Evolutionary conservation across 805 yeast genomes (phyloP).

Genomic region (Yamadazyma laniorum): DNA sequence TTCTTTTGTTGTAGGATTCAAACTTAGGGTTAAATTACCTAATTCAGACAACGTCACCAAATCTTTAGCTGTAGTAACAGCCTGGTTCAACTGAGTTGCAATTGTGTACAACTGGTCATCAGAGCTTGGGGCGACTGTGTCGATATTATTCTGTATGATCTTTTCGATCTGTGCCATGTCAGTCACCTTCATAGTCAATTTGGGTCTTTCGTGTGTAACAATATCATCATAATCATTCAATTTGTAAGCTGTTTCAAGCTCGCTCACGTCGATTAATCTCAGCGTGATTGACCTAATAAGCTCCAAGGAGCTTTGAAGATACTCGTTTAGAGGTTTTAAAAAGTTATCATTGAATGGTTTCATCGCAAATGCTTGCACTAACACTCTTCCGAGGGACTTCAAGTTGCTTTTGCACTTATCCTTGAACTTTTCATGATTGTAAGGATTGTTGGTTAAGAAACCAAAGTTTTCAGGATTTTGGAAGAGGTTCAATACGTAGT

Average conservation of each 20-base stretch:
- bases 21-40: conserved; percentile 51
- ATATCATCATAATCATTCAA: conserved; percentile 71
- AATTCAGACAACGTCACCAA: conserved; percentile 50
- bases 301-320: conserved; percentile 51
- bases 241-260: conserved; percentile 58
- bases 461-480: conserved; percentile 59
- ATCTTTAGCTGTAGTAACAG: conserved; percentile 37
- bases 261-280: conserved; percentile 52
- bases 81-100: conserved; percentile 41
- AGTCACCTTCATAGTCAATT: conserved; percentile 40
- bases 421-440: conserved; percentile 18
- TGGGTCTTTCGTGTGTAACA: conserved; percentile 45
- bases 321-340: conserved; percentile 78
- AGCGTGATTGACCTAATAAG: conserved; percentile 45
- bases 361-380: conserved; percentile 67
- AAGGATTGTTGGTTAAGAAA: conserved; percentile 33
- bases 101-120: conserved; percentile 55
- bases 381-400: conserved; percentile 51
- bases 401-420: conserved; percentile 47
- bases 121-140: conserved; percentile 43
- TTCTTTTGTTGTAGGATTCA: conserved; percentile 52
- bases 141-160: conserved; percentile 41
- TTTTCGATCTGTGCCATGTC: conserved; percentile 48
- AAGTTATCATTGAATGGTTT: conserved; percentile 68
- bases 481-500: conserved; percentile 47